Conservation (phyloP, 768 basidiomycete species). For the Boletus speciosus region DNA sequence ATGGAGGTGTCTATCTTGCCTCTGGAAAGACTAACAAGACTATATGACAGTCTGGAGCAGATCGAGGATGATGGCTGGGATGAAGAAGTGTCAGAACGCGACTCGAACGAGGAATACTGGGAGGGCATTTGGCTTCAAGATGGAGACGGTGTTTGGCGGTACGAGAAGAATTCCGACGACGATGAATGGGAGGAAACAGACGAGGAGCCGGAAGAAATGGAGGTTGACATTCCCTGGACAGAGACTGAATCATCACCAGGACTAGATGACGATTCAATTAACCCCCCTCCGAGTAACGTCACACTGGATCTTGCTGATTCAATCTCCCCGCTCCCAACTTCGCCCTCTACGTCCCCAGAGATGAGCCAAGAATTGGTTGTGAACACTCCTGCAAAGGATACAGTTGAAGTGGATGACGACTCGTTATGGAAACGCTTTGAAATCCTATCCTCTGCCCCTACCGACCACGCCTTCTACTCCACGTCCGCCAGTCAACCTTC, state of each 20-base stretch:
- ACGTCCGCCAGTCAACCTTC: conserved; percentile 60
- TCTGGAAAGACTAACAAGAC: conserved; percentile 63
- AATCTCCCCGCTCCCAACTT: conserved; percentile 23
- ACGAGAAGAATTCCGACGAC: conserved; percentile 28
- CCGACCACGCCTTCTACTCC: conserved; percentile 78
- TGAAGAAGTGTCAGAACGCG: conserved; percentile 31
- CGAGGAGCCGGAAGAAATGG: conserved; percentile 37
- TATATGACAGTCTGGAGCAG: conserved; percentile 82
- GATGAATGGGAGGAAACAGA: conserved; percentile 42
- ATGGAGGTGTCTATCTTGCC: conserved; percentile 48
- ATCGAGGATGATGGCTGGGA: conserved; percentile 67
- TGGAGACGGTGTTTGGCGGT: conserved; percentile 35
- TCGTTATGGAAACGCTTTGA: conserved; percentile 78
- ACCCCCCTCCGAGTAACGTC: conserved; percentile 12
- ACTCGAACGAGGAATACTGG: conserved; percentile 41
- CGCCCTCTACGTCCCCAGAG: conserved; percentile 32
- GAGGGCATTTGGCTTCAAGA: conserved; percentile 44
- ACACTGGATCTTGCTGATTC: conserved; percentile 22
- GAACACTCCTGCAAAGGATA: conserved; percentile 28
- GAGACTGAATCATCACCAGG: conserved; percentile 21
- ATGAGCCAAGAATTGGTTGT: conserved; percentile 29
- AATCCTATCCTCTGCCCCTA: conserved; percentile 68
- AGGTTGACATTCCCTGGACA: conserved; percentile 31
- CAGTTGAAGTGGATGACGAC: conserved; percentile 34
- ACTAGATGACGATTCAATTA: conserved; percentile 17